Base-by-base conservation (phyloP, 306 rosid species). In the Morella rubra region DNA sequence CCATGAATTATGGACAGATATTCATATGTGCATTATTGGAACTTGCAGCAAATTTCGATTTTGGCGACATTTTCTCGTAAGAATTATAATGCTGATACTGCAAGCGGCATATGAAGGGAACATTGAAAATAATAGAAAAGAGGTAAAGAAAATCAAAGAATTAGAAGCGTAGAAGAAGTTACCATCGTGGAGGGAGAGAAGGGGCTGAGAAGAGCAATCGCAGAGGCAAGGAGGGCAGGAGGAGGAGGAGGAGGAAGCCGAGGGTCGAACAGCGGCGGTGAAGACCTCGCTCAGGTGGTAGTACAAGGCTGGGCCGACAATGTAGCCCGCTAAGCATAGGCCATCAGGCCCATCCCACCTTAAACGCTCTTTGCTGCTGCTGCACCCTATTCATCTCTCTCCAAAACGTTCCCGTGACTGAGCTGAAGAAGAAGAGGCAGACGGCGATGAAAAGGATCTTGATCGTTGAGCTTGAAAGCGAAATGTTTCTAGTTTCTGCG, bases 151-250 rank as follows among this genome's bases (percentile, higher is more conserved):
- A 65, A 1, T 8, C 3, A 14, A 49, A 71, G 2, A 7, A 76
- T 13, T 42, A 7, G 37, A 27, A 40, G 32, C 22, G 18, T 22
- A 8, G 9, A 41, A 4, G 76, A 50, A 67, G 51, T n/a, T 18
- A 82, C 90, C 90, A 5, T 82, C 80, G 3, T 85, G 83, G 65
- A 84, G 72, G 41, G 85, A 67, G 76, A 87, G 73, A 78, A 87
- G 86, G 55, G 88, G 86, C 40, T 84, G 77, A 66, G 83, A 80
- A 53, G 90, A 80, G 54, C 90, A 87, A 79, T 87, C 90, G 69
- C 90, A 87, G 12, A 18, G 81, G 55, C 88, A 84, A 80, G 83
- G 82, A 77, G 80, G 86, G 54, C 88, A 84, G 65, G 77, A 46
- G 50, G 81, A 54, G 65, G 77, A 46, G 50, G 81, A 54, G 64